phyloP scores from a whole-genome alignment of 768 basidiomycete species.

The Hericium coralloides region DNA sequence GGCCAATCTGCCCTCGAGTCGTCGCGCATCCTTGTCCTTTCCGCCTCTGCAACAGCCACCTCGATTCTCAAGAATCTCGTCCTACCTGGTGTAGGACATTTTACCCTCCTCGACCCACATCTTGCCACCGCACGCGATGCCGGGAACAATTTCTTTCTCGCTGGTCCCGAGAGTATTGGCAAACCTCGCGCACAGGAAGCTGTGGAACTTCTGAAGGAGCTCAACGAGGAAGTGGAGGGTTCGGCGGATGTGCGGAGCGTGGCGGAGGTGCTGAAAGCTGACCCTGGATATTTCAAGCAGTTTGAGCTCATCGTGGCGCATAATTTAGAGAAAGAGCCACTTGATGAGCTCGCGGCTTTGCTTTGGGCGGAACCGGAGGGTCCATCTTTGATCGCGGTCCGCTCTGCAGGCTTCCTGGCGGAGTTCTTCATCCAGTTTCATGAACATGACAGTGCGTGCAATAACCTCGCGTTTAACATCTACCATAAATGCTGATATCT shows the following conservation, averaged over 20 bases:
- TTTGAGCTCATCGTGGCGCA: constrained; percentile 83
- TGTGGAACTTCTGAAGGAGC: constrained; percentile 66
- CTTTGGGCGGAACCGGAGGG: constrained; percentile 57
- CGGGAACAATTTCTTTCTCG: constrained; percentile 95
- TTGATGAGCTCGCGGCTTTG: constrained; percentile 51
- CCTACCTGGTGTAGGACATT: constrained; percentile 91
- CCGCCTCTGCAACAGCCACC: constrained; percentile 75
- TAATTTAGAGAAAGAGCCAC: constrained; percentile 52
- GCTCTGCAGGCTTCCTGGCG: constrained; percentile 85
- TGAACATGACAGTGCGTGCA: constrained; percentile 67
- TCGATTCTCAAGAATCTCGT: constrained; percentile 94
- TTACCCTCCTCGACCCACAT: constrained; percentile 75
- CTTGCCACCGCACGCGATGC: constrained; percentile 65
- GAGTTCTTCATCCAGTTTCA: constrained; percentile 85
- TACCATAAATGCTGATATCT: neutral
- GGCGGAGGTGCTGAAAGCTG: constrained; percentile 44
- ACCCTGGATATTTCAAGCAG: constrained; percentile 44
- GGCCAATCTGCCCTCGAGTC: constrained; percentile 88
- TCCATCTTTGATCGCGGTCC: constrained; percentile 68
- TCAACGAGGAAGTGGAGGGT: constrained; percentile 83
- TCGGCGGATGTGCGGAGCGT: constrained; percentile 48
- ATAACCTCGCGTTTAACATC: neutral
- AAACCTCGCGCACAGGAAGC: constrained; percentile 74
- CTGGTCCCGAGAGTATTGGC: constrained; percentile 67
- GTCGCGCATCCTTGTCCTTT: constrained; percentile 73